Base-by-base conservation (phyloP, 1,139 yeast species). In the Geotrichum fermentans region DNA sequence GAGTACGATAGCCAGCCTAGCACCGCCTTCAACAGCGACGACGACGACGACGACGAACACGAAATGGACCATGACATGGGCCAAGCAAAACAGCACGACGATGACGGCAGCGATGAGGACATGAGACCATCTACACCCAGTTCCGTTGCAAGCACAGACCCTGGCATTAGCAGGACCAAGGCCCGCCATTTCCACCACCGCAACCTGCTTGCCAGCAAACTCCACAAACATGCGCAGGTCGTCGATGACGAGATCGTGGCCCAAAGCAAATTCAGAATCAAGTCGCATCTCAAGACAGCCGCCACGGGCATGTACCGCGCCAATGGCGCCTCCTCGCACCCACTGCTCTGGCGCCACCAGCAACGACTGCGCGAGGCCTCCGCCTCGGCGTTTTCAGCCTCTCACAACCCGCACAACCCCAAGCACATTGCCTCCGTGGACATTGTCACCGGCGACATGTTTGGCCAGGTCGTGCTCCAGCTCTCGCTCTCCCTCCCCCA, bases 51-150 rank as follows among this genome's bases (percentile, higher is more conserved):
- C 22, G 38, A 17, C 24, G 38, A 46, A n/a, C 8, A 24, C 28
- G 47, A 37, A 33, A 20, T 22, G 1, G 50, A 36, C 21, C 18
- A 29, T 3, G 16, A 82, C 80, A 28, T 21, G 16, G 22, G 10
- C 14, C 24, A 3, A 10, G 22, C 2, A 3, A 24, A 40, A n/a
- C 8, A 24, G 8, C 43, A 30, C 18, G 28, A 28, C 1, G 47
- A 30, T 16, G 22, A 29, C 2, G 26, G 82, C 80, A 17, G 24
- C 13, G 39, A 36, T 17, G 21, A 26, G 29, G 52, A 45, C 32
- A 40, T 45, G 47, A 21, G 28, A 10, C 28, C 37, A 1, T 20
- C 22, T 22, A 29, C 37, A 1, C 24, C 45, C 45, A 24, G 30
- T 11, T 24, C 28, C 3, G 4, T 13, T 14, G 13, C 22, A 21